Base-by-base conservation (phyloP, 805 yeast species). In the Monosporozyma unispora region DNA sequence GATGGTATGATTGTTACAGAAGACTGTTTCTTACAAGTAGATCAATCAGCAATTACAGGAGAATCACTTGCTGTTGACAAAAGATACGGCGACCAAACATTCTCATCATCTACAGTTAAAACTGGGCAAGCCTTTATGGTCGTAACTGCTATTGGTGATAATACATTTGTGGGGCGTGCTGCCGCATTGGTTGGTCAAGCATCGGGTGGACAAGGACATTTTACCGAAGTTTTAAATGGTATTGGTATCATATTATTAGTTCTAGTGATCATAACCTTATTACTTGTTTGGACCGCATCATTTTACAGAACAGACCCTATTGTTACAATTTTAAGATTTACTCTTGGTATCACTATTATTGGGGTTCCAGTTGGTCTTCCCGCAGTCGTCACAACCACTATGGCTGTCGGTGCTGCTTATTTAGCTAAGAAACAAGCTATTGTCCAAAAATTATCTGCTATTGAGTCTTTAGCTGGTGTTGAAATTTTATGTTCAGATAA, bases 351-450 rank as follows among this genome's bases (percentile, higher is more conserved):
- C 72, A 89, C 96, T 76, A 87, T 89, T 75, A 83, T 89, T 64
- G 97, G 97, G 83, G 96, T 89, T 62, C 96, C 96, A 71, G 96
- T 89, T 62, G 96, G 96, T 84, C 82, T 89, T 70, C 96, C 96
- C 72, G 96, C 96, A 71, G 96, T 89, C 68, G 96, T 89, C 62
- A 89, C 96, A 78, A 89, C 96, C 66, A 89, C 96, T 72, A 88
- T 89, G 96, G 96, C 97, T 73, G 97, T 90, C 73, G 97, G 97
- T 82, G 97, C 96, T 72, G 96, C 96, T 68, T 87, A 87, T 84
- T 78, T 89, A 68, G 96, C 96, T 66, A 86, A 87, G 80, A 89
- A 87, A 76, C 87, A 87, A 76, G 96, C 96, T 61, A 89, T 89
- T 79, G 96, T 89, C 66, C 96, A 89, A 76, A 90, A 90, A 72